Evolutionary conservation across 208 protist genomes (phyloP), one percentile per base, ranked within the genome.

Genomic region (Trypanosoma conorhini): DNA sequence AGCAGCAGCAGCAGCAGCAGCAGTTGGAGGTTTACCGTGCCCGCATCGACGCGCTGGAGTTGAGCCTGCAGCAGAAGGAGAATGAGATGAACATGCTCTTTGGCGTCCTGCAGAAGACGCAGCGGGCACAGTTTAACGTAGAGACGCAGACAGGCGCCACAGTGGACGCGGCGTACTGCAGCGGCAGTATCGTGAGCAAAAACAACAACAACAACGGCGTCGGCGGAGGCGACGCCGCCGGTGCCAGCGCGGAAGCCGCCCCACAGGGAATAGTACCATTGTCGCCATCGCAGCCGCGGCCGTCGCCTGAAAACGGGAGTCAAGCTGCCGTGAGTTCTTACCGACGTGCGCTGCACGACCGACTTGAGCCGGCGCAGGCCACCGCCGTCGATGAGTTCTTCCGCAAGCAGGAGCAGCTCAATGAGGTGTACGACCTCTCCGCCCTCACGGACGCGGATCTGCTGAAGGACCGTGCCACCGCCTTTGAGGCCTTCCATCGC

Each of bases 21-120:
- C 26, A 0, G 3, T 26, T 84, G 52, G 62, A 84, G 0, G 69
- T 72, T 22, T 86, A 80, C 60, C 79, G 79, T 33, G 70, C 70
- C 17, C 81, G 92, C 60, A 72, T 94, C 21, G 60, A 81, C 15
- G 67, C 79, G 44, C 78, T 98, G 28, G 80, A 86, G 63, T 42
- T 88, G 3, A 93, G 85, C 51, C 75, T 98, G 17, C 82, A 96
- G 76, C 91, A 97, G 64, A 95, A 96, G 28, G 93, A 98, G 62
- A 97, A 97, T 68, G 95, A 98, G 71, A 81, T 97, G 75, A 91
- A 91, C 64, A 88, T 93, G 74, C 74, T 98, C 7, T 80, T 98
- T 55, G 80, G 84, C 44, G 87, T 97, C 63, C 48, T 97, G n/a
- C 82, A 94, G 57, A 89, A 94, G 61, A 58, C 72, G 22, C 76